Evolutionary conservation across 257 asterid species (phyloP), one percentile per base, ranked within the genome.

Genomic region (Nyctanthes arbortristis): DNA sequence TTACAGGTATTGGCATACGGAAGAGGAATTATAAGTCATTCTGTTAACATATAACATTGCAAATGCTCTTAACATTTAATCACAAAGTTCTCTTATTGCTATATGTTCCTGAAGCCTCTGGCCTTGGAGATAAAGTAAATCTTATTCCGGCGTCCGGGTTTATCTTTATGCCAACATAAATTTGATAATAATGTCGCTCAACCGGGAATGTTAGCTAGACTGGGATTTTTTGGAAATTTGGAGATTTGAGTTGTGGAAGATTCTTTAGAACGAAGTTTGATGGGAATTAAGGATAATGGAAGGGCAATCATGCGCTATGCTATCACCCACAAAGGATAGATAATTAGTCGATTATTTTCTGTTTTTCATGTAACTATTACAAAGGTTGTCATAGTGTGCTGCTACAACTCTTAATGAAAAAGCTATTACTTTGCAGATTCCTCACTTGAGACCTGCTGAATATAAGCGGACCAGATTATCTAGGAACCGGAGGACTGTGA

Each of bases 401-500:
- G 14, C 24, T 52, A 5, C 58, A 52, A 52, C n/a, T 22, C 4
- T 14, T 52, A 24, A 52, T 52, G 30, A 52, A 52, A 52, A 52
- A 20, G 59, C 31, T 22, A 52, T 52, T 52, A 16, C 14, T 24
- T 4, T 24, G n/a, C 62, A 79, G 83, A 79, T 79, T 75, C 80
- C 83, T 25, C 83, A 79, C 62, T 52, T 79, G 83, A 70, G 83
- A 45, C 83, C 83, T 74, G 52, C 83, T 37, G 82, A 78, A 54
- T 78, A 78, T 34, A 78, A 78, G 76, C 73, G 82, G 62, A 73
- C 79, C 39, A 70, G 83, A 60, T 56, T 79, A 33, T 67, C 83
- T 45, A 75, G 83, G 67, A 79, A 79, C 67, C 65, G 77, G 60
- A 70, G 83, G 71, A 79, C 80, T 5, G 77, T 79, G 56, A 79